Conservation (phyloP, 805 yeast species). For the Jamesozyma gamospora region DNA sequence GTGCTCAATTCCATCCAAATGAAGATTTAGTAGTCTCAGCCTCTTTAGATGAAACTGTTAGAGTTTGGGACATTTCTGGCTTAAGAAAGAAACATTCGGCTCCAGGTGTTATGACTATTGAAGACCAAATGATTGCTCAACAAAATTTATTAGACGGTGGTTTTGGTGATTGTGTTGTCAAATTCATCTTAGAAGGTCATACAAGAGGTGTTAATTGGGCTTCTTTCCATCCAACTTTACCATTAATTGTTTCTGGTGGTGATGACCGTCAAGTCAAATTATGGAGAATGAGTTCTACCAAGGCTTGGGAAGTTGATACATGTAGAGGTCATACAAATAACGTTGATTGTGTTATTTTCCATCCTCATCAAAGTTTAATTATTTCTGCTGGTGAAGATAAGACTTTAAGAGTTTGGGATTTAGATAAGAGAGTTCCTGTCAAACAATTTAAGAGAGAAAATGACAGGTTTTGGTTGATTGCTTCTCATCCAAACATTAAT, state of each 20-base stretch:
- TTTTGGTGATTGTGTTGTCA: conserved; percentile 92
- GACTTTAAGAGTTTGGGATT: conserved; percentile 94
- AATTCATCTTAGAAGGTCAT: conserved; percentile 94
- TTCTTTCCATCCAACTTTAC: conserved; percentile 91
- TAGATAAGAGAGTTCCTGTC: conserved; percentile 85
- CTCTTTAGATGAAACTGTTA: conserved; percentile 94
- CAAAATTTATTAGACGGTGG: conserved; percentile 80
- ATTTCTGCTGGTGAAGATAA: conserved; percentile 93
- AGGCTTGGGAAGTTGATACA: conserved; percentile 98
- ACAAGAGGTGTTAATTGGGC: conserved; percentile 99
- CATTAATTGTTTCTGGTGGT: conserved; percentile 88
- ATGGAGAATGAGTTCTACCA: conserved; percentile 96
- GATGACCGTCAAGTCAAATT: conserved; percentile 92
- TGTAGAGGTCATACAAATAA: conserved; percentile 96
- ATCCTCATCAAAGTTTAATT: conserved; percentile 86
- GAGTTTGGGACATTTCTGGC: conserved; percentile 97
- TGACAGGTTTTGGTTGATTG: conserved; percentile 90
- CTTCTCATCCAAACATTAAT: conserved; percentile 82
- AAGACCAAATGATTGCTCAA: conserved; percentile 37
- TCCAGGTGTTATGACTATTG: conserved; percentile 40
- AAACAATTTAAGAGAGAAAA: conserved; percentile 89
- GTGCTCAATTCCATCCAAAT: conserved; percentile 93
- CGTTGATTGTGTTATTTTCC: conserved; percentile 82
- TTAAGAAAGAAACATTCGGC: conserved; percentile 93
- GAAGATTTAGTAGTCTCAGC: conserved; percentile 94